Percentiles rank a stretch among this genome's conserved stretches.
These are phyloP conservation scores for Trichophyton schoenleinii DNA, from an alignment of 2,329 filamentous ascomycete genomes.

Conservation along the genomic window DNA sequence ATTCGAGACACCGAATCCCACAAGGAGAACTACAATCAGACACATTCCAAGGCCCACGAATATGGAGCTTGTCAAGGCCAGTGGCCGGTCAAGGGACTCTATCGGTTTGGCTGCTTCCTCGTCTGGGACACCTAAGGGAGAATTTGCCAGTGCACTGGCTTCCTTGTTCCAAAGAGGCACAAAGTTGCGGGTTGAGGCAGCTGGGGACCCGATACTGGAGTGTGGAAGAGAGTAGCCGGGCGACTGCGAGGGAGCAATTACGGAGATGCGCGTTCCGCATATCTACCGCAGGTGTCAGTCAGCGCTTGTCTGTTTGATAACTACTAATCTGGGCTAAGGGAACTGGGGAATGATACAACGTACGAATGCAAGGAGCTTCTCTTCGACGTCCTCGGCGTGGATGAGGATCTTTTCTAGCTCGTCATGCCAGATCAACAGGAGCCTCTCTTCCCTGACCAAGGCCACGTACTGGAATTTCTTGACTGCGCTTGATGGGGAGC, in stretches of 20 bases:
- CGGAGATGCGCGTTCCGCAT: conserved; percentile 12
- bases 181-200: conserved; percentile 12
- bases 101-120: conserved; percentile 16
- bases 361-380: conserved; percentile 15
- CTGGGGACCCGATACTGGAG: conserved; percentile 13
- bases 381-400: conserved; percentile 21
- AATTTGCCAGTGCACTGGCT: background rate
- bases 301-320: background rate
- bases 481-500: conserved; percentile 27
- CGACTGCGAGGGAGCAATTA: conserved; percentile 10
- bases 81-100: conserved; percentile 34
- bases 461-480: conserved; percentile 35
- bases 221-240: conserved; percentile 6
- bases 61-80: conserved; percentile 27
- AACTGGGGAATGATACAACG: conserved; percentile 4
- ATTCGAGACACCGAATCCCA: conserved; percentile 30
- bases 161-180: conserved; percentile 21
- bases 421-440: conserved; percentile 36
- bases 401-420: conserved; percentile 30
- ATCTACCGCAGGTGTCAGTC: conserved; percentile 11
- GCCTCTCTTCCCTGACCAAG: conserved; percentile 31
- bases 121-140: conserved; percentile 6
- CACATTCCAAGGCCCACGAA: conserved; percentile 31
- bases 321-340: background rate
- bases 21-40: conserved; percentile 28